These are phyloP conservation scores for Apiospora sp. DNA, from an alignment of 2,329 filamentous ascomycete species.

Conservation along the genomic window DNA sequence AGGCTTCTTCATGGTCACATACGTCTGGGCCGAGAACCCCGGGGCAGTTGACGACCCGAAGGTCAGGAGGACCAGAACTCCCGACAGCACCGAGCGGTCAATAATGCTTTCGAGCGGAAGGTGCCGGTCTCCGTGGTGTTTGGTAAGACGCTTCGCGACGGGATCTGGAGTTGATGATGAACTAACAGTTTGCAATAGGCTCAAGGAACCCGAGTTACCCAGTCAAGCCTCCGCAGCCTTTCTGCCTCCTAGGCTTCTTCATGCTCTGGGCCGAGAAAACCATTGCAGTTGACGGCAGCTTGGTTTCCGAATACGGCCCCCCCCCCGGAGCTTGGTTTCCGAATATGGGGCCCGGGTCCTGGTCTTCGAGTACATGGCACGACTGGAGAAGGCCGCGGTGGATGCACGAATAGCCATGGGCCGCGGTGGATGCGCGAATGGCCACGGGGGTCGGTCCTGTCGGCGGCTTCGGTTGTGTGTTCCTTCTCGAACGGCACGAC, in stretches of 20 bases:
- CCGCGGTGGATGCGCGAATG: conserved; percentile 56
- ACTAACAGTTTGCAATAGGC: conserved; percentile 19
- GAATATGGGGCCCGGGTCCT: too few species aligned
- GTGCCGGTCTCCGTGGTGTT: background rate
- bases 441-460: conserved; percentile 62
- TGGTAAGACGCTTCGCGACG: background rate
- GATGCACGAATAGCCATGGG: conserved; percentile 65
- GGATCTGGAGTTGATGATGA: background rate
- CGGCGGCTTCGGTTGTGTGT: too few species aligned
- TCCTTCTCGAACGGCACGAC: too few species aligned
- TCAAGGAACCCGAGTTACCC: conserved; percentile 24
- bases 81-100: too few species aligned
- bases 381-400: conserved; percentile 70
- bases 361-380: conserved; percentile 57
- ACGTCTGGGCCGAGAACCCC: conserved; percentile 71
- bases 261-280: conserved; percentile 71
- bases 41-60: conserved; percentile 35
- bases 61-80: too few species aligned
- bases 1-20: conserved; percentile 71
- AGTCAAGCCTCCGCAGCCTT: conserved; percentile 62
- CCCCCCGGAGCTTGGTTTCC: conserved; percentile 28
- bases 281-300: conserved; percentile 37
- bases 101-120: too few species aligned
- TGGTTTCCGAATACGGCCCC: conserved; percentile 31
- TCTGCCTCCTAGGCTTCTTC: conserved; percentile 74